Evolutionary conservation across 768 basidiomycete genomes (phyloP).

Genomic region (Agaricus blazei): DNA sequence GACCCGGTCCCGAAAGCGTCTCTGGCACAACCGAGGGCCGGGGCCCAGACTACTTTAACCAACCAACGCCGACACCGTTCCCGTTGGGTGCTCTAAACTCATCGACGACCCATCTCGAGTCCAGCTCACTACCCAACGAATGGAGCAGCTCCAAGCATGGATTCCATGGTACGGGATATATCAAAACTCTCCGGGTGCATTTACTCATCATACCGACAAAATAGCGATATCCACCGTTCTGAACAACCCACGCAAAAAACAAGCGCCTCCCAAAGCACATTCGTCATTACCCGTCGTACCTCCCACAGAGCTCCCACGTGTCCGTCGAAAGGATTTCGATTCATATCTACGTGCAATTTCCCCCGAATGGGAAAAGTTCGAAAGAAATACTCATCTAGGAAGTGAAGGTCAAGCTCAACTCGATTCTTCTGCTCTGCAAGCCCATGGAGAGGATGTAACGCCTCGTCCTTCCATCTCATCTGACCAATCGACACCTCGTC

Average conservation of each 20-base stretch:
- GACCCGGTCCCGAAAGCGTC: conserved; percentile 64
- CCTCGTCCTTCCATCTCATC: conserved; percentile 11
- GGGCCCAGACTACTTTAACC: conserved; percentile 55
- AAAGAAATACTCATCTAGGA: conserved; percentile 37
- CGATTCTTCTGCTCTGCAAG: conserved; percentile 18
- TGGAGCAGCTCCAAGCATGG: conserved; percentile 84
- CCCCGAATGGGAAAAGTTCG: conserved; percentile 76
- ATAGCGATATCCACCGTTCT: conserved; percentile 91
- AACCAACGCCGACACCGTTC: conserved; percentile 33
- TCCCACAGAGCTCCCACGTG: conserved; percentile 73
- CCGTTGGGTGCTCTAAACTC: conserved; percentile 44
- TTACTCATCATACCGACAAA: background rate
- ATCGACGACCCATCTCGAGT: conserved; percentile 43
- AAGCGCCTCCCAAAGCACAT: conserved; percentile 85
- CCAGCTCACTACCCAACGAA: conserved; percentile 48
- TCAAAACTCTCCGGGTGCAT: background rate
- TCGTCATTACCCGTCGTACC: conserved; percentile 69
- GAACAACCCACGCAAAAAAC: conserved; percentile 81
- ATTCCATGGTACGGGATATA: conserved; percentile 68
- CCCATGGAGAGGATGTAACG: conserved; percentile 14
- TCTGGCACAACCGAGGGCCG: conserved; percentile 70
- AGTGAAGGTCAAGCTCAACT: conserved; percentile 35
- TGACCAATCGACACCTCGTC: conserved; percentile 14
- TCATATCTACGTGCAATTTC: conserved; percentile 67
- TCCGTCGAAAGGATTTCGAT: conserved; percentile 80